phyloP scores from a whole-genome alignment of 2,329 filamentous ascomycete species.

The Corniculantispora saksenae region DNA sequence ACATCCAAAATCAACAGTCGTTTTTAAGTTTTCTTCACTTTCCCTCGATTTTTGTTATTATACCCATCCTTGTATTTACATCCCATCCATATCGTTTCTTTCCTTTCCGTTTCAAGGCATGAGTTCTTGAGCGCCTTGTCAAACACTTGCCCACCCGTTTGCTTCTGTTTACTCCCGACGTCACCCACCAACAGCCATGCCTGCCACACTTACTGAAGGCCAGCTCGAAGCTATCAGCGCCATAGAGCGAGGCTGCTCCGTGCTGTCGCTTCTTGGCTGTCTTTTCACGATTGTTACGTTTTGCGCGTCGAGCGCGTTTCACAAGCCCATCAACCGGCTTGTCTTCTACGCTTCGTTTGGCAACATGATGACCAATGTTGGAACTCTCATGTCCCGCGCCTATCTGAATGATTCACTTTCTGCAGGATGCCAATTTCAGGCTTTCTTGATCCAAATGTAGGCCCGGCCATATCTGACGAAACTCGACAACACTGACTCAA shows the following conservation, averaged over 20 bases:
- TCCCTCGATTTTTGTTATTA: background rate
- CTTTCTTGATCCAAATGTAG: constrained; percentile 79
- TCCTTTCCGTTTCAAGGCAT: too few relatives aligned
- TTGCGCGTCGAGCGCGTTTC: constrained; percentile 65
- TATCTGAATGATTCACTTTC: constrained; percentile 53
- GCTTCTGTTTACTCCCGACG: background rate
- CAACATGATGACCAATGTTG: constrained; percentile 76
- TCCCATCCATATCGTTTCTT: constrained; percentile 1
- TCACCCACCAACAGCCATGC: background rate
- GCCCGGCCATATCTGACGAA: constrained; percentile 28
- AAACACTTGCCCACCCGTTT: background rate
- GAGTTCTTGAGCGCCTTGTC: background rate
- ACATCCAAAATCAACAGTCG: background rate
- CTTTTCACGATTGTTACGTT: constrained; percentile 74
- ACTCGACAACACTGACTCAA: too few relatives aligned
- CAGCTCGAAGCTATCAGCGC: constrained; percentile 58
- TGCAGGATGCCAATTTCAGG: constrained; percentile 70
- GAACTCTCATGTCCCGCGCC: constrained; percentile 69
- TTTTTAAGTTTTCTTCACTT: background rate
- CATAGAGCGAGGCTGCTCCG: constrained; percentile 69
- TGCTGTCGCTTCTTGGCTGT: constrained; percentile 70
- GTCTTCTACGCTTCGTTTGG: constrained; percentile 83
- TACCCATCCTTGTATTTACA: background rate
- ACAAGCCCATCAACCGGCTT: constrained; percentile 83
- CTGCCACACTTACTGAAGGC: constrained; percentile 21